These are phyloP conservation scores for Linum trigynum DNA, from an alignment of 345 rosid genomes.

Conservation along the genomic window DNA sequence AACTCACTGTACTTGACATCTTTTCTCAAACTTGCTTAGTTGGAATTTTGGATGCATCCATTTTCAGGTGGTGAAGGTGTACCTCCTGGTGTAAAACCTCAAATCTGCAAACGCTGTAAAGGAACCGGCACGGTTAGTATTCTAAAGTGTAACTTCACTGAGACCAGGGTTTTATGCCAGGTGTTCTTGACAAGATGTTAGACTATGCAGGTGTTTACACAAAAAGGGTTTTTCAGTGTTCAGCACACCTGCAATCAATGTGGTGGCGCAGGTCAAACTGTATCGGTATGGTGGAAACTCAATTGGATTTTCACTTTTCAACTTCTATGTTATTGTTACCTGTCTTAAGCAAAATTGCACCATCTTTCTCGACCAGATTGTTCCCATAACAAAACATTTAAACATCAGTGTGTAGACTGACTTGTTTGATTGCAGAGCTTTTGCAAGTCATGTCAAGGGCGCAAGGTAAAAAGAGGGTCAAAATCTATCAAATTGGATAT, in stretches of 20 bases:
- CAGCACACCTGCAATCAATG: constrained; percentile 66
- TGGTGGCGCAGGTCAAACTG: constrained; percentile 70
- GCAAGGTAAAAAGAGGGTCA: constrained; percentile 59
- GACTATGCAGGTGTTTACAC: constrained; percentile 39
- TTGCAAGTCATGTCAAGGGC: constrained; percentile 88
- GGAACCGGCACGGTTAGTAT: constrained; percentile 85
- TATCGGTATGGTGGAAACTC: constrained; percentile 44
- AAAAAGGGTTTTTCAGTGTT: constrained; percentile 60
- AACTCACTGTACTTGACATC: not conserved
- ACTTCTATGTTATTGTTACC: not conserved
- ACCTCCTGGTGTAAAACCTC: constrained; percentile 95
- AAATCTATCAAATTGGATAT: constrained; percentile 79
- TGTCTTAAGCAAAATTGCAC: not conserved
- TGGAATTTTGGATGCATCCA: not conserved
- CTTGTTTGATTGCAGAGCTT: constrained; percentile 43
- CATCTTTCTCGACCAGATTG: not conserved
- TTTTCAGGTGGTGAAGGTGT: constrained; percentile 84
- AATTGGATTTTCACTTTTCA: not conserved
- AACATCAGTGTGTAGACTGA: not conserved
- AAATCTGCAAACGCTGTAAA: constrained; percentile 69
- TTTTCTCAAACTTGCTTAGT: not conserved
- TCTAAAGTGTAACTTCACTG: not conserved
- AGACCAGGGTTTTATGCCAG: not conserved
- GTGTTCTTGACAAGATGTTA: constrained; percentile 3
- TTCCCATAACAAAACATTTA: not conserved